Evolutionary conservation across 202 grass and related monocot species (phyloP), one percentile per base, ranked within the genome.

Genomic region (Brachypodium distachyon): DNA sequence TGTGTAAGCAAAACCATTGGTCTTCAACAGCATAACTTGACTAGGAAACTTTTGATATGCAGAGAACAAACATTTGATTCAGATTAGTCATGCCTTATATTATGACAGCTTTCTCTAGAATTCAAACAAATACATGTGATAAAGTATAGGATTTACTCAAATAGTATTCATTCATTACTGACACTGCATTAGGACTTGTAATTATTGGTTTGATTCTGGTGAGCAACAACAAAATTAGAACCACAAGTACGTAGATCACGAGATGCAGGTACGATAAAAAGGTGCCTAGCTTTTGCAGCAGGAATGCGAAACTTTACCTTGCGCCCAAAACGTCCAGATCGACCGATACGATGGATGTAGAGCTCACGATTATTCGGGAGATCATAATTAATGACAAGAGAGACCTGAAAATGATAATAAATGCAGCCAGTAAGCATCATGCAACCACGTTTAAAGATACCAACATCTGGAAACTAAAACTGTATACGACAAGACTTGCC

Each of bases 311-410:
- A 59, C 12, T 66, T 25, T 85, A 98, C 95, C 95, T 98, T 98
- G 73, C 95, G 91, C 27, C 95, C 95, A 54, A 98, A 98, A 71
- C 95, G 95, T 32, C 95, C 95, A 43, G 95, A 98, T 6, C 91
- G 91, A 63, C 95, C 95, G 65, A 98, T 98, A 42, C 94, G 89
- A 82, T 98, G 96, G 83, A 99, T 99, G 83, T 95, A 99, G 14
- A 99, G 92, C 64, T 99, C 96, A 85, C 96, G 85, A 64, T 99
- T 99, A 62, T 99, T 99, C 14, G 96, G 96, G 66, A 99, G 87
- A 83, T 99, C 92, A 53, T 99, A 99, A 75, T 93, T 99, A 75
- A 95, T 99, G 47, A 99, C 96, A 88, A 99, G 87, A 42, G 96
- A 99, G 44, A 99, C 96, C 96, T 99, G 85, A 53, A 77, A 76